Evolutionary conservation across 768 basidiomycete species (phyloP).

Genomic region (Auricularia heimuer): DNA sequence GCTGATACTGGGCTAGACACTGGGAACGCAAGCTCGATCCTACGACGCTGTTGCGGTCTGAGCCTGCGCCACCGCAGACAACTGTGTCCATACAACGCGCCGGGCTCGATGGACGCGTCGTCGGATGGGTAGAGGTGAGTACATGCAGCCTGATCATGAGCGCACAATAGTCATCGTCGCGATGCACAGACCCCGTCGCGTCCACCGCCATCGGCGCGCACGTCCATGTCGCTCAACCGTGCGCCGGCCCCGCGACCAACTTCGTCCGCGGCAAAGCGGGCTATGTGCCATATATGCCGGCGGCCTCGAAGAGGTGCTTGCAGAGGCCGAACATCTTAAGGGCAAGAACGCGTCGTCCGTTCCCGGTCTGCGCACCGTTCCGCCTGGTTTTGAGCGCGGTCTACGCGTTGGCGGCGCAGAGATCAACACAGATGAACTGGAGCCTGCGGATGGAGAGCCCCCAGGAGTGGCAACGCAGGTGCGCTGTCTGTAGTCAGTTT

Average conservation of each 20-base stretch:
- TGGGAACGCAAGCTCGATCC: slow-evolving; percentile 58
- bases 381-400: slow-evolving; percentile 79
- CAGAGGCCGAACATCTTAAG: slow-evolving; percentile 25
- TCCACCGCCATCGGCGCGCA: slow-evolving; percentile 56
- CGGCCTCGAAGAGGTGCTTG: slow-evolving; percentile 62
- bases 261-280: slow-evolving; percentile 94
- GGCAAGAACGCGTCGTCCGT: slow-evolving; percentile 9
- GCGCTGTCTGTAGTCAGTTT: neutral
- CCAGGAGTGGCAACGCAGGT: neutral
- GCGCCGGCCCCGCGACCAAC: slow-evolving; percentile 66
- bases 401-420: slow-evolving; percentile 47
- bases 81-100: slow-evolving; percentile 60
- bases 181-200: slow-evolving; percentile 41
- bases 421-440: slow-evolving; percentile 28
- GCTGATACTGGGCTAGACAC: slow-evolving; percentile 35
- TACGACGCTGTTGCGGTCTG: slow-evolving; percentile 51
- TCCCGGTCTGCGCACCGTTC: slow-evolving; percentile 45
- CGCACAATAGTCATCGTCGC: neutral
- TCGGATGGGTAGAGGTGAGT: slow-evolving; percentile 70
- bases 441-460: slow-evolving; percentile 27
- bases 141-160: neutral
- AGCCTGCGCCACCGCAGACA: slow-evolving; percentile 69
- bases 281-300: slow-evolving; percentile 93
- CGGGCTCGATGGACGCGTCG: slow-evolving; percentile 71
- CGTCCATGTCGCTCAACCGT: slow-evolving; percentile 77